Base-by-base conservation (phyloP, 352 stramenopile species). In the Phytophthora colocasiae region DNA sequence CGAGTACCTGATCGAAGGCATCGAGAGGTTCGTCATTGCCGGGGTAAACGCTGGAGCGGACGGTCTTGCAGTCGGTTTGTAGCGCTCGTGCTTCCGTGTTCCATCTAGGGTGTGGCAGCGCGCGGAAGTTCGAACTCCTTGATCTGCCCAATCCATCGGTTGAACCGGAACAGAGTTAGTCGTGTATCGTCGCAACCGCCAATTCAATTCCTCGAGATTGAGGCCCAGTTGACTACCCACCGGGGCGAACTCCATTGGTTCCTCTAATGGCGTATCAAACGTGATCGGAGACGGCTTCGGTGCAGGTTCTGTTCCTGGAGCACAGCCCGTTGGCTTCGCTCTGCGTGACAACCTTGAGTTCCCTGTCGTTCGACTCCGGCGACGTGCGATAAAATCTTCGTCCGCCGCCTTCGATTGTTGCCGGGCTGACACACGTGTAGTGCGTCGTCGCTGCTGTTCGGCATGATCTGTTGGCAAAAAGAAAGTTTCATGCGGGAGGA, bases 121-220 rank as follows among this genome's bases (percentile, higher is more conserved):
- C 5, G 43, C n/a, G 27, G 50, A 70, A 49, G 53, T 19, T 60
- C 32, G 27, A 39, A 29, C 19, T 61, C 38, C 48, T 69, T 53
- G 34, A 52, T 57, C 58, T 34, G 57, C 52, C 49, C 39, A 60
- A 39, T 63, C 51, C 43, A 61, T 74, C 29, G 52, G 48, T 63
- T 64, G 50, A 73, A 58, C 53, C 43, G 66, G 47, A 64, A 76
- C 52, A 46, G 70, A 63, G 70, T 75, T 68, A 44, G 66, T 77
- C 39, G 66, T 77, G 43, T 69, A 63, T 17, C 69, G 63, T 48
- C 72, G 68, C 60, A 77, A 54, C 14, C 65, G 59, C n/a, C 49
- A 73, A 66, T 76, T 78, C n/a, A 81, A 46, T 60, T 76, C 61
- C 56, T 78, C 69, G 24, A 75, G 58, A 59, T 56, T 49, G 27